phyloP scores from a whole-genome alignment of 2,329 filamentous ascomycete genomes.

The Fusarium fracticaudum region DNA sequence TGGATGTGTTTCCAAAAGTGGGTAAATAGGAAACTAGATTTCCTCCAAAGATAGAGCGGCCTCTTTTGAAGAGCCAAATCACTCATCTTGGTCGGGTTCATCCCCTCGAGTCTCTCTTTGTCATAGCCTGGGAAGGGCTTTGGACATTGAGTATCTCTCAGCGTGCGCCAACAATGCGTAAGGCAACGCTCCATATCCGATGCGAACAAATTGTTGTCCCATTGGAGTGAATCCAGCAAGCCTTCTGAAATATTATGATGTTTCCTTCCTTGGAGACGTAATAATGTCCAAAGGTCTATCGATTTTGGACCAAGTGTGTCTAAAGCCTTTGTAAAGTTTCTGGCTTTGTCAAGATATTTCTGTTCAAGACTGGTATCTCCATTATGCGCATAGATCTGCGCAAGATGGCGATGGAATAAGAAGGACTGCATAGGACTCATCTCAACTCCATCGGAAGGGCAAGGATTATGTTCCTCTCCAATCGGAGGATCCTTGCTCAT shows the following conservation, averaged over 20 bases:
- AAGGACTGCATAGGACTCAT: not conserved
- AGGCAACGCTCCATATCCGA: not conserved
- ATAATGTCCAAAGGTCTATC: not conserved
- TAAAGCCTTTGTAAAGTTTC: not conserved
- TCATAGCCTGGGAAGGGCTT: not conserved
- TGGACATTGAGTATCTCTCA: not conserved
- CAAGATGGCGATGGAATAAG: not conserved
- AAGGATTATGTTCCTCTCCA: not conserved
- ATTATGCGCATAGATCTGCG: not conserved
- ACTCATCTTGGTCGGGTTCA: not conserved
- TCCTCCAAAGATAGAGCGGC: not conserved
- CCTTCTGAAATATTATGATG: not conserved
- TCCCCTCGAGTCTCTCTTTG: not conserved
- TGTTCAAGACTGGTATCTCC: not conserved
- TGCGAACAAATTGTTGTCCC: not conserved
- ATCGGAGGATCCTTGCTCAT: not conserved
- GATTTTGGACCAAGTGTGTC: not conserved
- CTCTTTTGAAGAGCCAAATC: not conserved
- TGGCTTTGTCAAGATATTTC: not conserved
- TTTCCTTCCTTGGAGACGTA: not conserved
- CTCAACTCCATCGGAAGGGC: not conserved
- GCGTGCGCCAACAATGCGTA: not conserved
- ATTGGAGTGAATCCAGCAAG: not conserved
- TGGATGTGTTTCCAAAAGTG: not conserved
- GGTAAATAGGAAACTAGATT: not conserved